phyloP scores from a whole-genome alignment of 176 grass and related monocot genomes.

The Hordeum marinum region DNA sequence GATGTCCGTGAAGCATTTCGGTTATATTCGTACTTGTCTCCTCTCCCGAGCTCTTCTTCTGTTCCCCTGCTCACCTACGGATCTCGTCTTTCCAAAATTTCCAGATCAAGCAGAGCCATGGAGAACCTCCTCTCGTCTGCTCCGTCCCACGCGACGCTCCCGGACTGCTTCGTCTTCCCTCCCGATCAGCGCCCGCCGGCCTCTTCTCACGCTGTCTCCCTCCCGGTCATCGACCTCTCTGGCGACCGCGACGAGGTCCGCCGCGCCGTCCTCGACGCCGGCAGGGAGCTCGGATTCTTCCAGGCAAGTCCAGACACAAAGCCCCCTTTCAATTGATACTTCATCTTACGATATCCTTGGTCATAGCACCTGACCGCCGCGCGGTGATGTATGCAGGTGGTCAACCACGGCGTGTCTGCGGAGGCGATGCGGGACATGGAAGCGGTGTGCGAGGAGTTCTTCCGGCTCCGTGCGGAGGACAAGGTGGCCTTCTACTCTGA shows the following conservation, averaged over 20 bases:
- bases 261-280: slow-evolving; percentile 40
- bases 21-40: not conserved
- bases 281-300: slow-evolving; percentile 70
- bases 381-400: slow-evolving; percentile 28
- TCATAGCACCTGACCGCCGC: not conserved
- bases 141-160: slow-evolving; percentile 24
- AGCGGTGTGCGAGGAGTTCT: slow-evolving; percentile 41
- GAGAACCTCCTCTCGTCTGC: slow-evolving; percentile 45
- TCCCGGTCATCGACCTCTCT: slow-evolving; percentile 62
- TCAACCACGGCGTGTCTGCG: slow-evolving; percentile 57
- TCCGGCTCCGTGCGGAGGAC: slow-evolving; percentile 32
- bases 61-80: not conserved
- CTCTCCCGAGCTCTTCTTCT: not conserved
- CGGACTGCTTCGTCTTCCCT: slow-evolving; percentile 49
- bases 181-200: slow-evolving; percentile 33
- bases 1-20: not conserved
- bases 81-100: not conserved
- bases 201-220: not conserved
- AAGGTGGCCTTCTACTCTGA: slow-evolving; percentile 53
- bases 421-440: slow-evolving; percentile 47
- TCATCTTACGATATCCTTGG: not conserved
- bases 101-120: slow-evolving; percentile 13
- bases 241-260: slow-evolving; percentile 37
- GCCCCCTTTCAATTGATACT: not conserved
- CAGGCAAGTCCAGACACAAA: slow-evolving; percentile 17